A percentile compares a stretch with the other conserved stretches of the same genome.
These are phyloP conservation scores for Boletus subcaerulescens DNA, from an alignment of 768 basidiomycete genomes.

Conservation along the genomic window DNA sequence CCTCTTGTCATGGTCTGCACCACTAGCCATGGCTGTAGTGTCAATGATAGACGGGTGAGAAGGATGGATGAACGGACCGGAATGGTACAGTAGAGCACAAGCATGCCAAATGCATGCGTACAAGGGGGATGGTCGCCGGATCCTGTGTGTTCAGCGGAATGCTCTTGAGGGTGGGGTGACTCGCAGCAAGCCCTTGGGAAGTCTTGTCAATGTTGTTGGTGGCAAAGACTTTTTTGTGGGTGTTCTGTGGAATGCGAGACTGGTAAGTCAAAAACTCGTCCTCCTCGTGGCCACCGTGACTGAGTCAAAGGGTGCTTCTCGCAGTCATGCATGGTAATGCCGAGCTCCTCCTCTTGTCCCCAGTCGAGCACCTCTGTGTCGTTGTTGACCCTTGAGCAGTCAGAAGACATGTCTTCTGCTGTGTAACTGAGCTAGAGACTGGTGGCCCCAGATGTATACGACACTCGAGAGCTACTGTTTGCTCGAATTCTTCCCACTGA, in stretches of 20 bases:
- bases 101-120: constrained; percentile 33
- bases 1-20: constrained; percentile 43
- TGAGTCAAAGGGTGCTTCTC: constrained; percentile 38
- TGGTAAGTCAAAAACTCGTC: constrained; percentile 53
- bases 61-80: constrained; percentile 41
- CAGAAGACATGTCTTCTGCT: too few relatives aligned
- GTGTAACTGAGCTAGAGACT: too few relatives aligned
- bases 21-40: constrained; percentile 58
- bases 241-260: constrained; percentile 32
- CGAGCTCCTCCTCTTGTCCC: constrained; percentile 51
- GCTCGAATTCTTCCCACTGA: too few relatives aligned
- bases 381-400: constrained; percentile 19
- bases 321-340: constrained; percentile 40
- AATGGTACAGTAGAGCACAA: constrained; percentile 46
- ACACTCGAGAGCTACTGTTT: too few relatives aligned
- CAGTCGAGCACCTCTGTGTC: constrained; percentile 72
- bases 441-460: too few relatives aligned
- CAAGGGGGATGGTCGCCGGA: constrained; percentile 24
- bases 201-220: constrained; percentile 7
- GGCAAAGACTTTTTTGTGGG: constrained; percentile 1
- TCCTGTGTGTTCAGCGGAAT: constrained; percentile 11
- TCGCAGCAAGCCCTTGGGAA: not conserved
- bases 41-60: constrained; percentile 58
- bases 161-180: constrained; percentile 9
- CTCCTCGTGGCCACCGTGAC: constrained; percentile 61